Evolutionary conservation across 305 asterid genomes (phyloP).

Genomic region (Fraxinus floribunda): DNA sequence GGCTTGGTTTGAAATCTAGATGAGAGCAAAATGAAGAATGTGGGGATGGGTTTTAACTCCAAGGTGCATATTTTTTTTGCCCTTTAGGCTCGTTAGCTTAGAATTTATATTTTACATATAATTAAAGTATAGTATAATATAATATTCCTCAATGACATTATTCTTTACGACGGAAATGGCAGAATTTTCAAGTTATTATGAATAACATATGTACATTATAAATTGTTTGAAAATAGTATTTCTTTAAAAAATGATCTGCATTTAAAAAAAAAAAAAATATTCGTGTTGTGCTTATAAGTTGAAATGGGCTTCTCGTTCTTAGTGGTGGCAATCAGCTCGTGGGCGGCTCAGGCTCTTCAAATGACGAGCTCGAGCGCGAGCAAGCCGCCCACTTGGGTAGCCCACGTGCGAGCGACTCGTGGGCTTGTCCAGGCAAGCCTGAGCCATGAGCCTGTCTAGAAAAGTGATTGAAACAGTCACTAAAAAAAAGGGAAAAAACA

Average conservation of each 20-base stretch:
- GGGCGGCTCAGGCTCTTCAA: too few species aligned
- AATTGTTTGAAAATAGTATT: background rate
- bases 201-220: background rate
- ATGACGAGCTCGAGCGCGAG: too few species aligned
- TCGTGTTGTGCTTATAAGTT: background rate
- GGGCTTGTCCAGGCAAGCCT: too few species aligned
- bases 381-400: too few species aligned
- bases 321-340: too few species aligned
- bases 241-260: background rate
- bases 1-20: conserved; percentile 40
- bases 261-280: too few species aligned
- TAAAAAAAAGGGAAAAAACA: too few species aligned
- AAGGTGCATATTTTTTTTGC: background rate
- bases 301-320: too few species aligned
- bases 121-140: background rate
- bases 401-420: too few species aligned
- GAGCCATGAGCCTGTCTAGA: too few species aligned
- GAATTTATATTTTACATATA: background rate
- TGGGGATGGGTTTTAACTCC: background rate
- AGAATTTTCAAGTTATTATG: background rate
- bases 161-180: background rate
- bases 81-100: background rate
- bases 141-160: background rate
- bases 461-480: too few species aligned
- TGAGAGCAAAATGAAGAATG: conserved; percentile 1